Conservation (phyloP, 352 stramenopile species). For the Globisporangium cederbergense region DNA sequence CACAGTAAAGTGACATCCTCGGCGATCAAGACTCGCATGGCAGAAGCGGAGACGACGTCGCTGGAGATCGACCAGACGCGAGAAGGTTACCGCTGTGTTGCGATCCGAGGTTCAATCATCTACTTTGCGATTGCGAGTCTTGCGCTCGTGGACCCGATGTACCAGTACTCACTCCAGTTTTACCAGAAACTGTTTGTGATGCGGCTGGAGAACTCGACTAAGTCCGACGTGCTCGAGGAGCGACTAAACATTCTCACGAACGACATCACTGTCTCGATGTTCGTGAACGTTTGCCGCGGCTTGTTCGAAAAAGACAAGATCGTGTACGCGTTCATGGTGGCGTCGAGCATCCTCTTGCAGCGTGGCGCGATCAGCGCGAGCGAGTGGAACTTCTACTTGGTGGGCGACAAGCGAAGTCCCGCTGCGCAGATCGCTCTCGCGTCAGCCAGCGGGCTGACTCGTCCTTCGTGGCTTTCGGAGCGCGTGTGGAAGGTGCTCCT, state of each 20-base stretch:
- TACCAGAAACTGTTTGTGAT: slow-evolving; percentile 92
- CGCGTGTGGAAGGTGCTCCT: slow-evolving; percentile 72
- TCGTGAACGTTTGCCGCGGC: slow-evolving; percentile 92
- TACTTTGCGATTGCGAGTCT: slow-evolving; percentile 94
- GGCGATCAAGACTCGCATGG: slow-evolving; percentile 89
- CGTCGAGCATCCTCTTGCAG: slow-evolving; percentile 83
- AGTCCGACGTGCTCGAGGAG: slow-evolving; percentile 76
- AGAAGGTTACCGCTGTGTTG: slow-evolving; percentile 90
- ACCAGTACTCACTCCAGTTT: slow-evolving; percentile 94
- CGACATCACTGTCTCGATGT: slow-evolving; percentile 92
- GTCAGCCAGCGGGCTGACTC: slow-evolving; percentile 27
- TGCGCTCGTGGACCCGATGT: slow-evolving; percentile 93
- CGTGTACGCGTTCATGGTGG: slow-evolving; percentile 93
- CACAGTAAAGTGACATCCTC: slow-evolving; percentile 90
- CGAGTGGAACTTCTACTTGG: slow-evolving; percentile 89
- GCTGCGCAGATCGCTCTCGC: slow-evolving; percentile 38
- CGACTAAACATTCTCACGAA: slow-evolving; percentile 89
- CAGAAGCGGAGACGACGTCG: slow-evolving; percentile 87
- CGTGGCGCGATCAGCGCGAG: slow-evolving; percentile 51
- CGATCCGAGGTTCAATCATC: slow-evolving; percentile 88
- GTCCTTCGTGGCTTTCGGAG: slow-evolving; percentile 73
- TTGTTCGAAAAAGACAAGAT: slow-evolving; percentile 96
- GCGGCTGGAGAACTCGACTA: slow-evolving; percentile 78
- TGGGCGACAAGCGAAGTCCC: slow-evolving; percentile 80
- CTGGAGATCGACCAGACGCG: slow-evolving; percentile 89